A percentile compares a stretch with the other conserved stretches of the same genome.
Evolutionary conservation across 1,284 basidiomycete genomes (phyloP).

Genomic region (Fomitopsis palustris): DNA sequence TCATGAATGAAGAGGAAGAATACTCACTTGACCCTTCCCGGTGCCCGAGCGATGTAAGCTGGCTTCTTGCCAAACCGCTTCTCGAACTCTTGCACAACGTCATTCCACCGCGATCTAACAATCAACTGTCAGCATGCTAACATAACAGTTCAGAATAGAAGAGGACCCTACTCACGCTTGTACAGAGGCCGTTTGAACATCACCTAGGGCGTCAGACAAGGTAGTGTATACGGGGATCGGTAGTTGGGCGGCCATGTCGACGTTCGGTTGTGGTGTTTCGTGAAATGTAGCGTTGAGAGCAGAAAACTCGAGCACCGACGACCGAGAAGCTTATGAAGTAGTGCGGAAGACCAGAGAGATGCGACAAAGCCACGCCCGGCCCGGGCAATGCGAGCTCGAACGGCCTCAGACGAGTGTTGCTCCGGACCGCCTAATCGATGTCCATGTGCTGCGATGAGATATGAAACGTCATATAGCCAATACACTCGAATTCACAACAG

Average conservation of each 20-base stretch:
- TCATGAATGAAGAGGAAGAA: conserved; percentile 24
- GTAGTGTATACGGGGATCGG: conserved; percentile 64
- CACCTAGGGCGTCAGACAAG: conserved; percentile 58
- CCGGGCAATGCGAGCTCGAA: background rate
- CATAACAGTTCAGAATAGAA: background rate
- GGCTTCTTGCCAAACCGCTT: conserved; percentile 64
- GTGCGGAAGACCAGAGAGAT: background rate
- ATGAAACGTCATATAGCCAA: background rate
- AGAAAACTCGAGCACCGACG: background rate
- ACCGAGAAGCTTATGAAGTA: background rate
- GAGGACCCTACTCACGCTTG: conserved; percentile 43
- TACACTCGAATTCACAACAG: too few relatives aligned
- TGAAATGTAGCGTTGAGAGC: background rate
- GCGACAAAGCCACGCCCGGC: background rate
- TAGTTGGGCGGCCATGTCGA: conserved; percentile 51
- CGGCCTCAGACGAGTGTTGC: background rate
- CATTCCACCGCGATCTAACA: conserved; percentile 57
- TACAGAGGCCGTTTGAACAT: conserved; percentile 50
- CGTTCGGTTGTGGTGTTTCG: background rate
- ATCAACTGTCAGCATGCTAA: background rate
- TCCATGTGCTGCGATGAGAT: background rate
- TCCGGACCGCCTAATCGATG: background rate
- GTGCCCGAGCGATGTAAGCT: conserved; percentile 73
- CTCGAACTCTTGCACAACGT: conserved; percentile 61
- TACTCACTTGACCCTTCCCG: conserved; percentile 77